phyloP scores from a whole-genome alignment of 805 yeast genomes.

The Limtongia smithiae region DNA sequence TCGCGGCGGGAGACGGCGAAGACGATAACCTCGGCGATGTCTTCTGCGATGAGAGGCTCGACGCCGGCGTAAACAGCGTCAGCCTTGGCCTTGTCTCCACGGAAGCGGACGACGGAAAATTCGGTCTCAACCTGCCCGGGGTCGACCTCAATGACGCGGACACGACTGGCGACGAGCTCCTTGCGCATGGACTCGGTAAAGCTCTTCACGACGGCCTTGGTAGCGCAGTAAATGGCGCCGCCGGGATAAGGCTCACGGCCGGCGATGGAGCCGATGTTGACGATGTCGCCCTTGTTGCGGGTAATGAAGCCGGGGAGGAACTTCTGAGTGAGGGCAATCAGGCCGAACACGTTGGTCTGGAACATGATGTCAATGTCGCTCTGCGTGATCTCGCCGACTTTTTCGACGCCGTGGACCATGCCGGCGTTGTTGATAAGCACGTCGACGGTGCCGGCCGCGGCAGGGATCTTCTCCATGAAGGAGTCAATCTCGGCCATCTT shows the following conservation, averaged over 20 bases:
- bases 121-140: slow-evolving; percentile 82
- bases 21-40: slow-evolving; percentile 70
- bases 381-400: slow-evolving; percentile 63
- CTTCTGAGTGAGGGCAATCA: slow-evolving; percentile 79
- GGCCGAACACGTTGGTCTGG: slow-evolving; percentile 81
- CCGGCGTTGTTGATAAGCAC: slow-evolving; percentile 64
- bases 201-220: slow-evolving; percentile 59
- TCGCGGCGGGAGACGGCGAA: slow-evolving; percentile 64
- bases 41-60: slow-evolving; percentile 67
- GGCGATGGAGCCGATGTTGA: slow-evolving; percentile 66
- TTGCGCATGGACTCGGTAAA: slow-evolving; percentile 63
- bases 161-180: slow-evolving; percentile 64
- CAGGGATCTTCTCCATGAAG: slow-evolving; percentile 52
- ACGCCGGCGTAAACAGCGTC: slow-evolving; percentile 62
- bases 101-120: slow-evolving; percentile 48
- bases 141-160: slow-evolving; percentile 69
- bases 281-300: slow-evolving; percentile 60
- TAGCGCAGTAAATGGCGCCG: slow-evolving; percentile 67
- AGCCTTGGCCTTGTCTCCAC: slow-evolving; percentile 60
- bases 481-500: slow-evolving; percentile 49
- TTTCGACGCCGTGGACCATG: slow-evolving; percentile 71
- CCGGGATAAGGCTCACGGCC: slow-evolving; percentile 67
- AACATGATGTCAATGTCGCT: slow-evolving; percentile 72
- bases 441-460: slow-evolving; percentile 55
- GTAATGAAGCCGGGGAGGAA: slow-evolving; percentile 66